Base-by-base conservation (phyloP, 352 stramenopile species). In the Globisporangium sylvaticum region DNA sequence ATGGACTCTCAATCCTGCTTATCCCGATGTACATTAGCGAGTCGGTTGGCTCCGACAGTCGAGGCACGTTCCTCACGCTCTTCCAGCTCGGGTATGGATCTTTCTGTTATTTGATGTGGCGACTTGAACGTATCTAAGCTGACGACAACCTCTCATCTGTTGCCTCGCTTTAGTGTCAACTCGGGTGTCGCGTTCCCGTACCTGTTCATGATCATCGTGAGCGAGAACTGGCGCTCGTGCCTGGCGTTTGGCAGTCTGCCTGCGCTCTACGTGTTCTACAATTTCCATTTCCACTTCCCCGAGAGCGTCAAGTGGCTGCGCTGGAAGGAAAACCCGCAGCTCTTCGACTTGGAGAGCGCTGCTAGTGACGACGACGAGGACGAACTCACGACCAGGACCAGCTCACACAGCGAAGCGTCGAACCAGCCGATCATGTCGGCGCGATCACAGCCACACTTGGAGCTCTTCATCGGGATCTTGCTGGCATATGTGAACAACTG, bases 21-120 rank as follows among this genome's bases (percentile, higher is more conserved):
- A 72, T 95, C n/a, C 87, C 87, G 39, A 95, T 95, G 87, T 96
- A 94, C 75, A 94, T 94, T 37, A 93, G 86, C 58, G 88, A 95
- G 63, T 91, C 82, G 53, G 81, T 94, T 20, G 77, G 90, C 62
- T 76, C 83, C 48, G 66, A 78, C 5, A 82, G 75, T 67, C 84
- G 88, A 25, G 85, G 86, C 22, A 71, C 72, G 4, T 91, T 88
- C 71, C 74, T 96, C 44, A 90, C 86, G 29, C 72, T 92, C 44
- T 95, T 88, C 59, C 86, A 96, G 50, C 83, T 96, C 9, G 88
- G 84, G 84, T 92, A 71, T 58, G 9, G 7, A n/a, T 31, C 7
- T 7, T 8, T 25, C 2, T 25, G 29, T 34, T 20, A 29, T 60
- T 34, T 27, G 8, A 31, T 61, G 18, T 44, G 18, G 42, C 18